Base-by-base conservation (phyloP, 2,329 filamentous ascomycete genomes). In the Aspergillus tamarii region DNA sequence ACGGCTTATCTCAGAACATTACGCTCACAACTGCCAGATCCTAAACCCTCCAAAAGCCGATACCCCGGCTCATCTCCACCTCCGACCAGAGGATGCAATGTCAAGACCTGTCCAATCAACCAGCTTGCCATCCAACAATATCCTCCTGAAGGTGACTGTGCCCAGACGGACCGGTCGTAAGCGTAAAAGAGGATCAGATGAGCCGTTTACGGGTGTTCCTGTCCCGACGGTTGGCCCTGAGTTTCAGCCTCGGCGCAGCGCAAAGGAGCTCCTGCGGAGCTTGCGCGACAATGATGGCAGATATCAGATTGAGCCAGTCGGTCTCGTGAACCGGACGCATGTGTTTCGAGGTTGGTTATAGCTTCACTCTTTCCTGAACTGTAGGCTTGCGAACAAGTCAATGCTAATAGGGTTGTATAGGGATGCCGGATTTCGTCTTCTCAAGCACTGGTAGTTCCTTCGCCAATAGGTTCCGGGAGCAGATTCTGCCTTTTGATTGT, bases 91-190 rank as follows among this genome's bases (percentile, higher is more conserved):
- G 67, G 93, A 96, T 76, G 89, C 90, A 3, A 88, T 92, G 72
- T 89, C 91, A 71, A 90, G 91, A 69, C 91, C 92, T 10, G 83
- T 97, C 65, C 83, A 90, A 69, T 97, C 94, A 9, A 89, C 89
- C 48, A 91, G 90, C 73, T 87, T 89, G 36, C 81, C 87, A 23
- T 91, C 92, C 11, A 92, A 93, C 74, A 96, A 97, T 73, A 81
- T 98, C 23, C 84, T 98, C 23, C 83, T 99, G 59, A 94, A 93
- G 75, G 85, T 99, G 61, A 93, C 90, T 0, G 88, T 98, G 1
- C 94, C 95, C 0, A 95, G 89, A 76, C 84, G 92, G 61, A 97
- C 93, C 2, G 94, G 94, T 3, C 87, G 93, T 64, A 96, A 91
- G 78, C 87, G 94, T 63, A 97, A 94, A 80, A 85, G 89, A 69